Conservation (phyloP, 495 filamentous ascomycete genomes). For the Hypoxylon rickii region DNA sequence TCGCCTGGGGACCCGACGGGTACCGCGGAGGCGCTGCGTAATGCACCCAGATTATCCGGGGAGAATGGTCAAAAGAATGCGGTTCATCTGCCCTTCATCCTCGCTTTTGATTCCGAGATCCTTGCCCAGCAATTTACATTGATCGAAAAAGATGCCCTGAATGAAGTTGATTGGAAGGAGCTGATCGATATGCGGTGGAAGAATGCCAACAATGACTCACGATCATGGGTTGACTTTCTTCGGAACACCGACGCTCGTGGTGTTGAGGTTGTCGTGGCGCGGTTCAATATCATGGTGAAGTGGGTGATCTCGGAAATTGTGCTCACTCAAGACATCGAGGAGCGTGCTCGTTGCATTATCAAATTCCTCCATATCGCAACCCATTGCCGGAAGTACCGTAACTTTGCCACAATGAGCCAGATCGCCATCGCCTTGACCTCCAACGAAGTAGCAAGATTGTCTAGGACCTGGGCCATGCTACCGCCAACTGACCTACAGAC, state of each 20-base stretch:
- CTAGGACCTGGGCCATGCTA: constrained; percentile 81
- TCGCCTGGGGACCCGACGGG: constrained; percentile 45
- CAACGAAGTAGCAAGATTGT: constrained; percentile 75
- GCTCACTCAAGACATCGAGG: constrained; percentile 78
- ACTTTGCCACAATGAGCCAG: constrained; percentile 96
- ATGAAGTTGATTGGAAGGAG: constrained; percentile 97
- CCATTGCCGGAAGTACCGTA: constrained; percentile 82
- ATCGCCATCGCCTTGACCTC: constrained; percentile 89
- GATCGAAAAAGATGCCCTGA: constrained; percentile 93
- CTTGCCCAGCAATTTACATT: constrained; percentile 94
- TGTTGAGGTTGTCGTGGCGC: constrained; percentile 92
- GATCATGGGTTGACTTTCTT: constrained; percentile 93
- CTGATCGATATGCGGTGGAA: constrained; percentile 93
- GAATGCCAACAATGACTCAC: constrained; percentile 64
- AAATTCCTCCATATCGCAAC: constrained; percentile 93
- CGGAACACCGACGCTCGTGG: constrained; percentile 79
- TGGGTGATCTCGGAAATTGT: constrained; percentile 94
- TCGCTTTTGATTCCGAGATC: constrained; percentile 86
- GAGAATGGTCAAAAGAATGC: constrained; percentile 39
- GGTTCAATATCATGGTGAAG: constrained; percentile 97
- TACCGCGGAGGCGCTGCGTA: constrained; percentile 45
- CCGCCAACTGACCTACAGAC: constrained; percentile 69
- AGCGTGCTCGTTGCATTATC: constrained; percentile 80
- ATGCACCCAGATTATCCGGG: constrained; percentile 41
- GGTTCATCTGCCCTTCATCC: constrained; percentile 84